Percentiles rank a stretch among this genome's conserved stretches.
Evolutionary conservation across 2,329 filamentous ascomycete species (phyloP).

Genomic region (Truncatella angustata): DNA sequence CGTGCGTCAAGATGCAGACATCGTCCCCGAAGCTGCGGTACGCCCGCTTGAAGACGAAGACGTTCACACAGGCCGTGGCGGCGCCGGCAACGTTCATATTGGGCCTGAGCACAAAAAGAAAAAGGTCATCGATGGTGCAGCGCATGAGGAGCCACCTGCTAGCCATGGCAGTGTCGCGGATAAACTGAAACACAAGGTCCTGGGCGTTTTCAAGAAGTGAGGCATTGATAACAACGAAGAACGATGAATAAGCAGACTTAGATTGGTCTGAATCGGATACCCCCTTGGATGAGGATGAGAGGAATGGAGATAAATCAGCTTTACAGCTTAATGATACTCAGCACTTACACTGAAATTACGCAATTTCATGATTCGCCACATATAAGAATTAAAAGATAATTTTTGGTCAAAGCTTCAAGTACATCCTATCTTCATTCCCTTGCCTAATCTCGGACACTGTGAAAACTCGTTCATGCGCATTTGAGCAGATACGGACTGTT

Average conservation of each 20-base stretch:
- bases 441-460: too few species aligned
- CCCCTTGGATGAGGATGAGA: neutral
- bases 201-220: constrained; percentile 48
- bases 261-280: neutral
- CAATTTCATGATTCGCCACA: too few species aligned
- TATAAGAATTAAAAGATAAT: too few species aligned
- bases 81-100: constrained; percentile 55
- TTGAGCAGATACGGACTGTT: too few species aligned
- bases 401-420: too few species aligned
- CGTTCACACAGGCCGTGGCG: constrained; percentile 59
- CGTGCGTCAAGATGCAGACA: constrained; percentile 47
- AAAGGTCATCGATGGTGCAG: constrained; percentile 26
- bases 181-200: constrained; percentile 56
- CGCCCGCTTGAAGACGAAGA: constrained; percentile 47
- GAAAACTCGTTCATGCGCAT: too few species aligned
- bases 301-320: too few species aligned
- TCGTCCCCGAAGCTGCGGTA: constrained; percentile 51
- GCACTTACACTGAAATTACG: too few species aligned
- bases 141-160: constrained; percentile 26
- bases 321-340: too few species aligned
- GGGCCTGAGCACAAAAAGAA: constrained; percentile 23
- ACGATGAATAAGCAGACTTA: neutral
- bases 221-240: neutral
- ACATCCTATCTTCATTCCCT: too few species aligned
- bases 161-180: constrained; percentile 46